These are phyloP conservation scores for Tricholomella constricta DNA, from an alignment of 768 basidiomycete genomes.

Conservation along the genomic window DNA sequence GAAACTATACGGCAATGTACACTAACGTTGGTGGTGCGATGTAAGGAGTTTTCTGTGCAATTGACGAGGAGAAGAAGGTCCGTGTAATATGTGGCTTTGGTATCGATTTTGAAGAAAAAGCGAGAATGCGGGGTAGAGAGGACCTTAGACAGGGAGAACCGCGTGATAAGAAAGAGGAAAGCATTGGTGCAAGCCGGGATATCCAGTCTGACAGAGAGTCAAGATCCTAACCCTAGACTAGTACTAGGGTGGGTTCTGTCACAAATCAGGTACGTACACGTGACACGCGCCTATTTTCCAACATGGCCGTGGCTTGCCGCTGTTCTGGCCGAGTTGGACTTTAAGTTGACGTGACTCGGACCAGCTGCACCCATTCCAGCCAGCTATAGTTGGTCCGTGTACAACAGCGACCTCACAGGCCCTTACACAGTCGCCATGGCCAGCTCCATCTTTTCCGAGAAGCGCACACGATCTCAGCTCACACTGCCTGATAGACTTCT, in stretches of 20 bases:
- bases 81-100: background rate
- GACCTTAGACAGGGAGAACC: conserved; percentile 2
- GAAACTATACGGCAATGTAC: background rate
- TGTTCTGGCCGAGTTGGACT: background rate
- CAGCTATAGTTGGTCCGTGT: background rate
- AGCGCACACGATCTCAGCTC: conserved; percentile 56
- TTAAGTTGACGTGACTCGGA: conserved; percentile 12
- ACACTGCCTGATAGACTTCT: conserved; percentile 49
- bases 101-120: background rate
- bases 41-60: conserved; percentile 4
- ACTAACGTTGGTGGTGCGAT: conserved; percentile 17
- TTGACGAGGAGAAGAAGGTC: conserved; percentile 8
- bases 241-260: background rate
- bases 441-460: conserved; percentile 29
- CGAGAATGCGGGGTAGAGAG: background rate
- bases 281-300: conserved; percentile 33
- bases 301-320: conserved; percentile 7
- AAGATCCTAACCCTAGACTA: conserved; percentile 10
- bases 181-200: conserved; percentile 12
- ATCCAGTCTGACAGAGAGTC: conserved; percentile 3
- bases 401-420: background rate
- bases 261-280: conserved; percentile 19
- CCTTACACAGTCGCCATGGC: conserved; percentile 22
- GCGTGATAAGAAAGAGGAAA: conserved; percentile 9
- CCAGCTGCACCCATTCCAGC: background rate